These are phyloP conservation scores for Paramecium octaurelia DNA, from an alignment of 73 alveolate genomes.

Conservation along the genomic window DNA sequence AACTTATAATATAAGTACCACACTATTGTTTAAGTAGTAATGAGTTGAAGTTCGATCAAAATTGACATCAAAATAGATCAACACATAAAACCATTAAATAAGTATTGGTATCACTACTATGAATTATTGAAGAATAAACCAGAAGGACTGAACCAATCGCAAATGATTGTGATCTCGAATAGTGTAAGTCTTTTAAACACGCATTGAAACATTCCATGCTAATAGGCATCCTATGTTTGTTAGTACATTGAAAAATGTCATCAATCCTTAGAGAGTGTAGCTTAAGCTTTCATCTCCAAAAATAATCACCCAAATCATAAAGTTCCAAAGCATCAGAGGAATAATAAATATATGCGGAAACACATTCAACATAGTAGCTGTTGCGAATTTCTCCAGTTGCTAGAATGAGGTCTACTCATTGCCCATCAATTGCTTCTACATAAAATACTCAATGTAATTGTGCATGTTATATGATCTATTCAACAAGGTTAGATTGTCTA, in stretches of 20 bases:
- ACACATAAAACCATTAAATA: background rate
- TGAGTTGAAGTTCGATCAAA: background rate
- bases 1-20: background rate
- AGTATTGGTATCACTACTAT: background rate
- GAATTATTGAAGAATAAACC: background rate
- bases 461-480: slow-evolving; percentile 37
- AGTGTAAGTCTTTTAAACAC: background rate
- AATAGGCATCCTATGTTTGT: background rate
- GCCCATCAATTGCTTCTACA: slow-evolving; percentile 8
- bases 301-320: background rate
- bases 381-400: background rate
- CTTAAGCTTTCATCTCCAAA: background rate
- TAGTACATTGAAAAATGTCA: background rate
- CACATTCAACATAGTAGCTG: background rate
- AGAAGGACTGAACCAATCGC: background rate
- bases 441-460: background rate
- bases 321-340: background rate
- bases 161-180: slow-evolving; percentile 4
- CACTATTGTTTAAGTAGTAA: background rate
- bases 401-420: background rate
- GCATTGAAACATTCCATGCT: slow-evolving; percentile 9
- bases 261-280: background rate
- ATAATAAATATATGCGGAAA: background rate
- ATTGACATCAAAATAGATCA: background rate
- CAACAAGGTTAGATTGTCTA: background rate